A percentile compares a stretch with the other conserved stretches of the same genome.
These are phyloP conservation scores for Soucietia sequanensis DNA, from an alignment of 805 yeast genomes.

Conservation along the genomic window DNA sequence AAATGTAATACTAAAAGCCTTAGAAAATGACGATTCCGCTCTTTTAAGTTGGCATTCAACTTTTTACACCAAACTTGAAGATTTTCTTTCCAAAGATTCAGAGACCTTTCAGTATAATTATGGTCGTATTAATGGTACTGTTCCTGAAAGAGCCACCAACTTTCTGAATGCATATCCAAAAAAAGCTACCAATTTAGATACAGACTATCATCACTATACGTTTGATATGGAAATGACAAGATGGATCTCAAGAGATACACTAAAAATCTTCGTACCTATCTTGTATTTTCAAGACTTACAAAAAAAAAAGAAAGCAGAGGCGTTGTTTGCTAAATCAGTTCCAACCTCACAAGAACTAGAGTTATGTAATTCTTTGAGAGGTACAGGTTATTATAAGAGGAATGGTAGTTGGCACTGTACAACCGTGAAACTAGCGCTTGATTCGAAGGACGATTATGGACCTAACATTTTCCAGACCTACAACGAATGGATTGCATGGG, in stretches of 20 bases:
- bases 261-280: conserved; percentile 16
- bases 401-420: conserved; percentile 19
- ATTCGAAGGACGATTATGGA: conserved; percentile 12
- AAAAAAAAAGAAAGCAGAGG: conserved; percentile 5
- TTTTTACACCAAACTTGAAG: conserved; percentile 3
- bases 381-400: conserved; percentile 16
- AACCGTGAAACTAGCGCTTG: conserved; percentile 6
- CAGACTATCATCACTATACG: conserved; percentile 13
- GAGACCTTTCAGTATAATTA: conserved; percentile 5
- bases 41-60: conserved; percentile 4
- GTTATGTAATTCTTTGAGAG: conserved; percentile 10
- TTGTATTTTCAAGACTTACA: conserved; percentile 16
- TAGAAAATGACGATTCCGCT: neutral
- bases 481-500: conserved; percentile 20
- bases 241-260: conserved; percentile 17
- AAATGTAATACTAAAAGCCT: conserved; percentile 8
- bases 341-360: conserved; percentile 15
- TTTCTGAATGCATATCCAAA: conserved; percentile 17
- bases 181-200: conserved; percentile 17
- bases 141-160: conserved; percentile 11
- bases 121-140: conserved; percentile 9
- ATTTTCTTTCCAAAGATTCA: conserved; percentile 13
- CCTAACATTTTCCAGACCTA: conserved; percentile 13
- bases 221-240: conserved; percentile 15
- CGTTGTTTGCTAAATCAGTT: conserved; percentile 12